Evolutionary conservation across 345 rosid species (phyloP).

Genomic region (Camelina laxa): DNA sequence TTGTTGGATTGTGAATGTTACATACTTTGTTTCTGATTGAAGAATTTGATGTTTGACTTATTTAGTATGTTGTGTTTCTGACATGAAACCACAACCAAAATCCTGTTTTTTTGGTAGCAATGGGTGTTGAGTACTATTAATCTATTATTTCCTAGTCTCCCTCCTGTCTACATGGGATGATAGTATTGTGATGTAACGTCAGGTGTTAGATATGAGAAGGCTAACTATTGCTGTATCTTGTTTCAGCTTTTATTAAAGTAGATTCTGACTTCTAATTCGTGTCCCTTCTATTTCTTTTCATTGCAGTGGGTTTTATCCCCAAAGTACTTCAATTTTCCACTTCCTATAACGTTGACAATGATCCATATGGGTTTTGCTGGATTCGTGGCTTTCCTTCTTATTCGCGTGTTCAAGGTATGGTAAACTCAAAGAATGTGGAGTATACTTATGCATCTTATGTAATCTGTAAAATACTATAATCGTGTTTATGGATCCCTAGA

Average conservation of each 20-base stretch:
- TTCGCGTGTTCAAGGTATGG: conserved; percentile 91
- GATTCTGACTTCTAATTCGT: conserved; percentile 20
- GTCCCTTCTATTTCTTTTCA: conserved; percentile 12
- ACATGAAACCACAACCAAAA: background rate
- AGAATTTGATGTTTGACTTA: background rate
- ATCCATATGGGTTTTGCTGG: conserved; percentile 96
- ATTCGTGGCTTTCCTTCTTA: conserved; percentile 71
- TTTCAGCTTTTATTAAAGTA: conserved; percentile 4
- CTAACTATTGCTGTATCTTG: conserved; percentile 7
- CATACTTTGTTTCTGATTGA: background rate
- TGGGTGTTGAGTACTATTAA: conserved; percentile 1
- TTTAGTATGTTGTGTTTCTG: background rate
- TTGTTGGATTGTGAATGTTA: background rate
- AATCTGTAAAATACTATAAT: background rate
- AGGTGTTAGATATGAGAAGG: background rate
- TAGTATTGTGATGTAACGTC: conserved; percentile 24
- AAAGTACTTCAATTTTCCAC: conserved; percentile 85
- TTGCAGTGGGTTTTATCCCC: conserved; percentile 99
- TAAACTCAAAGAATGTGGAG: conserved; percentile 17
- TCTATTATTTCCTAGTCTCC: background rate
- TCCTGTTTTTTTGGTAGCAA: background rate
- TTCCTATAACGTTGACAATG: conserved; percentile 93
- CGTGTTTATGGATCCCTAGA: conserved; percentile 11
- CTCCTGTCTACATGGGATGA: background rate
- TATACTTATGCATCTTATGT: conserved; percentile 17